Base-by-base conservation (phyloP, 2,329 filamentous ascomycete species). In the Fusarium kyushuense region DNA sequence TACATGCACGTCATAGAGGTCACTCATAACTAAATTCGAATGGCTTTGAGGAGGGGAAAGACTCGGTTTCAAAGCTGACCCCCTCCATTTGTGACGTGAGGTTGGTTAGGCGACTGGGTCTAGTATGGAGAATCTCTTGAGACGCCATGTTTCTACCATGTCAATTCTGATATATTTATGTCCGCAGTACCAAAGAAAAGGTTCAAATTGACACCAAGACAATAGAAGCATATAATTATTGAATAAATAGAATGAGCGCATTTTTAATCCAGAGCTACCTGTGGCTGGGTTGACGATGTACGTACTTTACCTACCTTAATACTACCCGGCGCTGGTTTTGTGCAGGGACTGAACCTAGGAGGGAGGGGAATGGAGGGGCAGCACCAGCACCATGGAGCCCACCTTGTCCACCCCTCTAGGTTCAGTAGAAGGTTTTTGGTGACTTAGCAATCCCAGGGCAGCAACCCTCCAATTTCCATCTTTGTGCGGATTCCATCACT, bases 371-470 rank as follows among this genome's bases (percentile, higher is more conserved):
- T 49, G 47, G 65, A 65, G 65, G 65, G 60, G 59, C 40, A 17
- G 23, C 23, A 49, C 27, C 27, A 27, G 27, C 27, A 7, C 27
- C 33, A 49, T n/a, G n/a, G n/a, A n/a, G 47, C 47, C 47, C 47
- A 49, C 47, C 47, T 29, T 38, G 47, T 32, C 38, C 21, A 23
- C 21, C 38, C 25, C 25, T 43, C 41, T 45, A 30, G 41, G 46
- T 49, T 38, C 47, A 49, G 17, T 38, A 32, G n/a, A n/a, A n/a
- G n/a, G n/a, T n/a, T n/a, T n/a, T n/a, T 41, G 58, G 57, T 68
- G 59, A 63, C 63, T 67, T 61, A 67, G 48, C 21, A 41, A 41
- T 52, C 21, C 60, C 61, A 73, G 71, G 71, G 71, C 72, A 74
- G 71, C 51, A 74, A 70, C 71, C 71, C 71, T 64, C 54, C 38